Conservation (phyloP, 2,329 filamentous ascomycete genomes). For the Beauveria sp. region DNA sequence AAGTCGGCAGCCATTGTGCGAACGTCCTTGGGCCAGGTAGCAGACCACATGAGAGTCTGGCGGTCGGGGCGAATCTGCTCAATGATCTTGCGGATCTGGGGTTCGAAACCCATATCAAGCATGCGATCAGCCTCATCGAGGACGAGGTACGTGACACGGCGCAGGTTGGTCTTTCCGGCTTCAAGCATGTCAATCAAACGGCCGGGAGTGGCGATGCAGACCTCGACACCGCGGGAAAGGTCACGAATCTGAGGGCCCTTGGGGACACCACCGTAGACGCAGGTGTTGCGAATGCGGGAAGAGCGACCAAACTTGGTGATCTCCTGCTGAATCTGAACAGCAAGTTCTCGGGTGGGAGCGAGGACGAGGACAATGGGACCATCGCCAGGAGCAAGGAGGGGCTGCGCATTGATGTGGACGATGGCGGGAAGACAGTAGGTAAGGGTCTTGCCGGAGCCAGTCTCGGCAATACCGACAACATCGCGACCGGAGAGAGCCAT, state of each 20-base stretch:
- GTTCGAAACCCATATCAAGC: constrained; percentile 99
- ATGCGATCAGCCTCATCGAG: constrained; percentile 99
- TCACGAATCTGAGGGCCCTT: constrained; percentile 97
- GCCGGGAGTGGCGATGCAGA: constrained; percentile 95
- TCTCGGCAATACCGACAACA: constrained; percentile 98
- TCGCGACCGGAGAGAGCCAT: constrained; percentile 98
- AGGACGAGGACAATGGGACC: constrained; percentile 95
- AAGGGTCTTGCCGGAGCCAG: constrained; percentile 96
- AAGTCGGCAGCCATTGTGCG: constrained; percentile 86
- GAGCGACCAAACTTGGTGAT: constrained; percentile 98
- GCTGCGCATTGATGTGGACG: constrained; percentile 98
- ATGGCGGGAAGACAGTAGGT: constrained; percentile 97
- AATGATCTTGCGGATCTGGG: constrained; percentile 98
- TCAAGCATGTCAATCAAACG: constrained; percentile 98
- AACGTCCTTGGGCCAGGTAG: constrained; percentile 98
- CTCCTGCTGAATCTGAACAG: constrained; percentile 97
- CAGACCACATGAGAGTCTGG: constrained; percentile 99
- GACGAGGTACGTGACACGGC: constrained; percentile 94
- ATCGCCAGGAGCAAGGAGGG: constrained; percentile 87
- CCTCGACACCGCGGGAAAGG: constrained; percentile 88
- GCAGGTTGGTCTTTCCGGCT: constrained; percentile 94
- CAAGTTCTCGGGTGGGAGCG: constrained; percentile 92
- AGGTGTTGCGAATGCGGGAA: constrained; percentile 95
- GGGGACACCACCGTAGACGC: constrained; percentile 97
- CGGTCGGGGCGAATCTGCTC: constrained; percentile 94